Conservation (phyloP, 2,329 filamentous ascomycete species). For the Cercospora sp. region DNA sequence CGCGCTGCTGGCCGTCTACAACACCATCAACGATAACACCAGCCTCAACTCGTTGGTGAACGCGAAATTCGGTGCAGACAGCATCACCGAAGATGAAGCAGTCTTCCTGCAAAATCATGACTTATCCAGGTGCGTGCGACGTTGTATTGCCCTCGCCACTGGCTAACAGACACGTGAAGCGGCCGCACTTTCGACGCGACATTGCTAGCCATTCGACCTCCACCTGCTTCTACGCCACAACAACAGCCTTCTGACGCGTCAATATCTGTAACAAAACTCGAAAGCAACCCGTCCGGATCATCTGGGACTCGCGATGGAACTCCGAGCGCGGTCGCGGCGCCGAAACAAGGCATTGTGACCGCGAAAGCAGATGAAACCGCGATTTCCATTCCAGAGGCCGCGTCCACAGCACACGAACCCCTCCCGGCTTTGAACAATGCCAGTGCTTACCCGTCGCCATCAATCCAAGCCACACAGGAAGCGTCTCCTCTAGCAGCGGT, state of each 20-base stretch:
- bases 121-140: constrained; percentile 17
- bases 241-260: constrained; percentile 31
- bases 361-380: constrained; percentile 11
- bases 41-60: constrained; percentile 15
- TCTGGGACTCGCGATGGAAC: constrained; percentile 12
- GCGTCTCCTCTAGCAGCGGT: constrained; percentile 17
- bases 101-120: constrained; percentile 19
- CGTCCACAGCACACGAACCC: constrained; percentile 10
- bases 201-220: constrained; percentile 20
- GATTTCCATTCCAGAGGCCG: constrained; percentile 15
- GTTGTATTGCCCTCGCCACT: constrained; percentile 3
- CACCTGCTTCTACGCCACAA: constrained; percentile 44
- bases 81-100: constrained; percentile 13
- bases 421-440: background rate
- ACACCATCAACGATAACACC: constrained; percentile 18
- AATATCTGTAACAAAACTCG: constrained; percentile 33
- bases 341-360: constrained; percentile 22
- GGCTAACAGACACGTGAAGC: constrained; percentile 41
- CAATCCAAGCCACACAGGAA: constrained; percentile 1
- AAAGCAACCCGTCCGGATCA: constrained; percentile 20
- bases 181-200: constrained; percentile 59
- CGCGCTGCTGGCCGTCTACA: constrained; percentile 17
- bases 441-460: background rate
- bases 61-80: constrained; percentile 8
- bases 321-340: constrained; percentile 20